Conservation (phyloP, 1,139 yeast species). For the Geotrichum candidum region DNA sequence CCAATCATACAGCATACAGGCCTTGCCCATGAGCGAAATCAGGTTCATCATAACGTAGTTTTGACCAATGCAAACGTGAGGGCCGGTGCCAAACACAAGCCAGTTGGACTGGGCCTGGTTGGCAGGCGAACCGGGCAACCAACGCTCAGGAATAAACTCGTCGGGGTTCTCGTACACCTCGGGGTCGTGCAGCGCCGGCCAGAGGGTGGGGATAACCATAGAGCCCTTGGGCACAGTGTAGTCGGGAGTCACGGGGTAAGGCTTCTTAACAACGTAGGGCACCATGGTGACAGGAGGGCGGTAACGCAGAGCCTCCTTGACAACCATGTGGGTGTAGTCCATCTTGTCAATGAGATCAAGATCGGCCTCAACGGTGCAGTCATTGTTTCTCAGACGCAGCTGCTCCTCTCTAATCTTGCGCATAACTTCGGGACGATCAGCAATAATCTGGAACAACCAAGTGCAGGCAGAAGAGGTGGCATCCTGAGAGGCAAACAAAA, state of each 20-base stretch:
- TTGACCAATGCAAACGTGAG: constrained; percentile 93
- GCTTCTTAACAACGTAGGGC: constrained; percentile 85
- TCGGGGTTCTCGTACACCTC: constrained; percentile 94
- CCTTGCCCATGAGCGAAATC: constrained; percentile 86
- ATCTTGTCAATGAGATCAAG: constrained; percentile 75
- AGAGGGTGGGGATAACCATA: constrained; percentile 91
- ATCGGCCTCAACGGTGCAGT: constrained; percentile 54
- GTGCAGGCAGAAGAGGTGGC: constrained; percentile 97
- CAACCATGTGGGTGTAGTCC: constrained; percentile 85
- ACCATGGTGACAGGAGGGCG: constrained; percentile 98
- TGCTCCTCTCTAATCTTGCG: constrained; percentile 87
- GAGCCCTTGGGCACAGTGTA: constrained; percentile 96
- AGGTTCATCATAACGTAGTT: constrained; percentile 86
- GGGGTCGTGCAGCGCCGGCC: constrained; percentile 95
- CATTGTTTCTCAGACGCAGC: constrained; percentile 70
- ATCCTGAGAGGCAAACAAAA: constrained; percentile 94
- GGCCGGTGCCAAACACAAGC: constrained; percentile 96
- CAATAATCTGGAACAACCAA: constrained; percentile 93
- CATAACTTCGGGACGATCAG: constrained; percentile 90
- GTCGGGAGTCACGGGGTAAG: constrained; percentile 71
- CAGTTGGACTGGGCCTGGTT: constrained; percentile 69
- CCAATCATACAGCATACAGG: constrained; percentile 71
- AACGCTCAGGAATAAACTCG: constrained; percentile 89
- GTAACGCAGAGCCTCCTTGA: constrained; percentile 84
- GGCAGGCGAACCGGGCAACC: constrained; percentile 66